A percentile compares a stretch with the other conserved stretches of the same genome.
Conservation (phyloP, 805 yeast species). For the Lipomyces chichibuensis region DNA sequence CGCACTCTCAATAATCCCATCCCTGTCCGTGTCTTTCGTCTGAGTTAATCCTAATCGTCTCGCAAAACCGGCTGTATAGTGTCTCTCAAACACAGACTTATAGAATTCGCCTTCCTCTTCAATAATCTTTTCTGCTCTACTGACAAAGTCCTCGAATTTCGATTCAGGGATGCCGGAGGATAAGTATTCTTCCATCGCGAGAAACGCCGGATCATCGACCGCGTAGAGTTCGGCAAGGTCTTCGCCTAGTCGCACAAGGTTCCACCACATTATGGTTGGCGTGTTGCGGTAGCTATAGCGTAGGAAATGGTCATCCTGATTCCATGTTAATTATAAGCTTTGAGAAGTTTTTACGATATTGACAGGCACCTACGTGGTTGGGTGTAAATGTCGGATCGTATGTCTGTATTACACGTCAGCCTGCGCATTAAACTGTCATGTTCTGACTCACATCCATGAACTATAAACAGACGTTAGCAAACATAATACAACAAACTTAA, state of each 20-base stretch:
- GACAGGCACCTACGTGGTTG: conserved; percentile 53
- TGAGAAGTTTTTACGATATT: background rate
- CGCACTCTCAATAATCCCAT: conserved; percentile 45
- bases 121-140: conserved; percentile 68
- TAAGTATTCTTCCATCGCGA: conserved; percentile 30
- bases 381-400: conserved; percentile 84
- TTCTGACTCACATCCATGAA: conserved; percentile 33
- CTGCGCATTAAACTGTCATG: background rate
- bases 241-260: conserved; percentile 81
- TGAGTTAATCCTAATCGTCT: conserved; percentile 67
- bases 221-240: conserved; percentile 80
- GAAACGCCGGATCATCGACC: conserved; percentile 50
- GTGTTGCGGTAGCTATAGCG: conserved; percentile 83
- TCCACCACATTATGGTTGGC: conserved; percentile 93
- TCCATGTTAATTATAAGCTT: background rate
- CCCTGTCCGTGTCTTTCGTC: conserved; percentile 48
- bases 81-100: conserved; percentile 61
- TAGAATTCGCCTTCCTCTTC: conserved; percentile 66
- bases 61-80: conserved; percentile 61
- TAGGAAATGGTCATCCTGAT: conserved; percentile 62
- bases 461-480: background rate
- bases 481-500: conserved; percentile 55
- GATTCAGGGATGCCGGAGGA: conserved; percentile 53
- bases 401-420: conserved; percentile 48
- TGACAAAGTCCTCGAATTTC: conserved; percentile 54